Evolutionary conservation across 371 early-diverging fungal genomes (phyloP).

Genomic region (Mucor circinelloides): DNA sequence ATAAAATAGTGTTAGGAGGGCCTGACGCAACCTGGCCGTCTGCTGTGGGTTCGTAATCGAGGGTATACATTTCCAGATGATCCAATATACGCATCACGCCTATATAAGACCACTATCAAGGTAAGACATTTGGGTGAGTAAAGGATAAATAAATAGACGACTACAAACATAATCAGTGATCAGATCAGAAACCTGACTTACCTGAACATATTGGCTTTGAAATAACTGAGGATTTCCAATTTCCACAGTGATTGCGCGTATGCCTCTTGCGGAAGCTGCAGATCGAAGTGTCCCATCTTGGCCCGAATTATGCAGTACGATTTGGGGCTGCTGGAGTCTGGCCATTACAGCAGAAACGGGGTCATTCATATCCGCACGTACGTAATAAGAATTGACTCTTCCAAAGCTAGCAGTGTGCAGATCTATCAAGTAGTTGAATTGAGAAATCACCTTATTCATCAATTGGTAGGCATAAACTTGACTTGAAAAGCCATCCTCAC

Average conservation of each 20-base stretch:
- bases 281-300: slow-evolving; percentile 73
- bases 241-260: slow-evolving; percentile 89
- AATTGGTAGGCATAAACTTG: slow-evolving; percentile 83
- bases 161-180: neutral
- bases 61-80: slow-evolving; percentile 34
- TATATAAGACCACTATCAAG: slow-evolving; percentile 43
- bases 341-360: slow-evolving; percentile 75
- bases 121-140: neutral
- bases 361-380: slow-evolving; percentile 87
- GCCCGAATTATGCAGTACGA: slow-evolving; percentile 49
- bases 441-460: slow-evolving; percentile 76
- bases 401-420: slow-evolving; percentile 90
- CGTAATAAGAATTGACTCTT: slow-evolving; percentile 86
- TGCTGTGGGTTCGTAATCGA: neutral
- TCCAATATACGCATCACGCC: slow-evolving; percentile 43
- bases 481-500: slow-evolving; percentile 70
- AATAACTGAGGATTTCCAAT: slow-evolving; percentile 80
- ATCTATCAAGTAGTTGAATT: slow-evolving; percentile 85
- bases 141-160: neutral
- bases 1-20: slow-evolving; percentile 24
- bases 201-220: slow-evolving; percentile 73
- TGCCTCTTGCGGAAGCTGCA: slow-evolving; percentile 77
- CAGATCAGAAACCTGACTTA: slow-evolving; percentile 38
- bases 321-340: slow-evolving; percentile 88
- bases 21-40: slow-evolving; percentile 7